Base-by-base conservation (phyloP, 108 stramenopile species). In the Schizochytrium sp. region DNA sequence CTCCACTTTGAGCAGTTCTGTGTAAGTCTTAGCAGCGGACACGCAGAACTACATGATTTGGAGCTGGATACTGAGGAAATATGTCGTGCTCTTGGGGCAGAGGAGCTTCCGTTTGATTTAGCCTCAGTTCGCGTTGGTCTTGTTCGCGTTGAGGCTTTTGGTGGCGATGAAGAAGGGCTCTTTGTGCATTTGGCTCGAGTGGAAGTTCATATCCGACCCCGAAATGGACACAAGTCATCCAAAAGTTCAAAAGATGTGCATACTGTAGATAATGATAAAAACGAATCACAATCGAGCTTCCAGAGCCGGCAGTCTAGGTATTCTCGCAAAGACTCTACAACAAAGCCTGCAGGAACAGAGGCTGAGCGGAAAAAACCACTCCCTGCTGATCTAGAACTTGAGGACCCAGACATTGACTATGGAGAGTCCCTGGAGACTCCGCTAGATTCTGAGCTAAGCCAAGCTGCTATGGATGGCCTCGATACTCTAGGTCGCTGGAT, bases 131-230 rank as follows among this genome's bases (percentile, higher is more conserved):
- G 53, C 3, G 53, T 83, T 13, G 76, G 28, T 5, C 13, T 55
- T 8, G 53, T 83, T 40, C 50, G 50, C 15, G 53, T 83, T 53
- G 53, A 55, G 47, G 76, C 76, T 7, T 83, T 83, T 40, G 76
- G 76, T 38, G 76, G 76, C 47, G 76, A 83, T 83, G 76, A 83
- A 5, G 53, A 83, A 17, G 76, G 76, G n/a, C 76, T 83, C 50
- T 83, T 83, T 28, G 76, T 83, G 10, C 47, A 55, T 42, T 10
- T 83, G 17, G n/a, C 76, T 10, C 50, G 53, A n/a, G 76, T 83
- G 45, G 53, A 49, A 5, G 40, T 83, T 53, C 50, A 83, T n/a
- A 10, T 83, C 76, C 10, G 47, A 47, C 76, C 76, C 49, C 50
- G 76, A 12, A 69, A 69, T 60, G 59, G 59, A n/a, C 59, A 60